Base-by-base conservation (phyloP, 371 early-diverging fungal genomes). In the Thermomucor indicae-seudaticae region DNA sequence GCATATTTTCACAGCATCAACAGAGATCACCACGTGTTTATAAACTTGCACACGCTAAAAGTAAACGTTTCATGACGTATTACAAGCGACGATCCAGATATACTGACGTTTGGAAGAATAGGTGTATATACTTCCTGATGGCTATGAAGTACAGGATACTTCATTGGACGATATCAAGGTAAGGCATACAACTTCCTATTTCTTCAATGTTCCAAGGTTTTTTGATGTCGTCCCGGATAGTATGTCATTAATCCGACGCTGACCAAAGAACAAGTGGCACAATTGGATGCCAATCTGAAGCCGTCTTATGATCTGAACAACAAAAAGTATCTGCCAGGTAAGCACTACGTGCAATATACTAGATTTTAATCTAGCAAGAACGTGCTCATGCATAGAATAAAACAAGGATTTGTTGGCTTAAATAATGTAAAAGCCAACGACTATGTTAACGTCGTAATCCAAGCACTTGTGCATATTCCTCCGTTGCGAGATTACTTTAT, bases 341-440 rank as follows among this genome's bases (percentile, higher is more conserved):
- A 41, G 30, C 31, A 37, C n/a, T n/a, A n/a, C 22, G 16, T 2
- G 24, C 34, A 17, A 11, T 10, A 25, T 37, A 42, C 17, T 32
- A 51, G 30, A 17, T 27, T 23, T 24, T 2, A 32, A 16, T 1
- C 45, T 39, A 3, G n/a, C 6, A 14, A 29, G 24, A 10, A 7
- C 2, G 20, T n/a, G 19, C 2, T 48, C 12, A 4, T 29, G 14
- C 7, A 32, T 3, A 4, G 14, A 3, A 37, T 32, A 14, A 32
- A 32, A 32, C 6, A 51, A 76, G 95, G 98, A 1, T 96, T 92
- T 66, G 85, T 96, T 12, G 98, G 99, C 4, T 62, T 98, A 37
- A 96, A 96, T 58, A 96, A 94, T 50, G 85, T 96, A 55, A 96
- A 97, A 63, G 83, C 85, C n/a, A 97, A 95, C 57, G 97, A 97